Evolutionary conservation across 331 rosid species (phyloP).

Genomic region (Malus hybrid): DNA sequence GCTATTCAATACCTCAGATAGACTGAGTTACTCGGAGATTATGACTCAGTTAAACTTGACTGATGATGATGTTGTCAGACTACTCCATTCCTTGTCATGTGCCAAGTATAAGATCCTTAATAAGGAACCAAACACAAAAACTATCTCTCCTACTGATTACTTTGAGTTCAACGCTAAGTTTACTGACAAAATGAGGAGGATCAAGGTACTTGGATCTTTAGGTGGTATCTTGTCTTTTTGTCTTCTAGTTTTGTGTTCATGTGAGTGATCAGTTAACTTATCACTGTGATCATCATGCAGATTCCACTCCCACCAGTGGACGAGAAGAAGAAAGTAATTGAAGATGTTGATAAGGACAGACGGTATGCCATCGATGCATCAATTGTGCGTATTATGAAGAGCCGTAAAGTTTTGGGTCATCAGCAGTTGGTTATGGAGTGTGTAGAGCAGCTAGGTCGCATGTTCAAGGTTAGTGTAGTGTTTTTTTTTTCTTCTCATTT

Average conservation of each 20-base stretch:
- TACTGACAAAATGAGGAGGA: slow-evolving; percentile 95
- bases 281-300: slow-evolving; percentile 17
- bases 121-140: slow-evolving; percentile 86
- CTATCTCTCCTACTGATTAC: slow-evolving; percentile 51
- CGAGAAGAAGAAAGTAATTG: slow-evolving; percentile 58
- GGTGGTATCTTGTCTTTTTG: neutral
- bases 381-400: slow-evolving; percentile 95
- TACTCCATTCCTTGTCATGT: slow-evolving; percentile 91
- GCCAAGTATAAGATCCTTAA: slow-evolving; percentile 89
- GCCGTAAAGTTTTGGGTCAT: slow-evolving; percentile 87
- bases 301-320: slow-evolving; percentile 58
- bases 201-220: slow-evolving; percentile 50
- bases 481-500: neutral
- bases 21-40: slow-evolving; percentile 78
- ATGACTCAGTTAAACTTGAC: slow-evolving; percentile 80
- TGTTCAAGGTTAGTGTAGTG: slow-evolving; percentile 58
- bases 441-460: slow-evolving; percentile 95
- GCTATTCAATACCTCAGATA: slow-evolving; percentile 76
- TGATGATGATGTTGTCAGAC: slow-evolving; percentile 81
- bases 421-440: slow-evolving; percentile 93
- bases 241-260: neutral
- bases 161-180: slow-evolving; percentile 92
- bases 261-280: neutral
- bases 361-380: slow-evolving; percentile 96
- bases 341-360: slow-evolving; percentile 96